Evolutionary conservation across 805 yeast genomes (phyloP).

Genomic region (Zygoascus biomembranicola): DNA sequence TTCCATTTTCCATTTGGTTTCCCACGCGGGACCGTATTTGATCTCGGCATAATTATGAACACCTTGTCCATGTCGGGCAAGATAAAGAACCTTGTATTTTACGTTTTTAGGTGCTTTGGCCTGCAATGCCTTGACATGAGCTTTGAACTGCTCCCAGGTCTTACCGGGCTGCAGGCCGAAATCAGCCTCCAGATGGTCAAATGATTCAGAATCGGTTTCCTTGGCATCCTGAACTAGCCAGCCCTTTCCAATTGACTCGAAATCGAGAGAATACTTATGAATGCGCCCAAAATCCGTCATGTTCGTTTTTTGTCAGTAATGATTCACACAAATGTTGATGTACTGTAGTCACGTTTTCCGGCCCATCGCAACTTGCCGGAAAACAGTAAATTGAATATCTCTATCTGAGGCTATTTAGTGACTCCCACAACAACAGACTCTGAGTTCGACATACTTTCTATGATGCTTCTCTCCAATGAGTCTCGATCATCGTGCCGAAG

Average conservation of each 20-base stretch:
- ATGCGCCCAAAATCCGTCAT: slow-evolving; percentile 1
- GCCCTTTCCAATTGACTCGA: slow-evolving; percentile 33
- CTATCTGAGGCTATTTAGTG: no score
- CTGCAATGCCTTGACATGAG: slow-evolving; percentile 29
- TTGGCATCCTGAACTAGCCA: slow-evolving; percentile 38
- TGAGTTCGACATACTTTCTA: neutral
- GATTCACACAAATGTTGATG: neutral
- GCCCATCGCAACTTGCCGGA: no score
- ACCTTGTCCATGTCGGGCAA: slow-evolving; percentile 50
- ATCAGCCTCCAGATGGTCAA: slow-evolving; percentile 35
- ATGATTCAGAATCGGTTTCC: slow-evolving; percentile 35
- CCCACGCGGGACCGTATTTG: slow-evolving; percentile 42
- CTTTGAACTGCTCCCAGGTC: slow-evolving; percentile 31
- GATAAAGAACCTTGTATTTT: slow-evolving; percentile 38
- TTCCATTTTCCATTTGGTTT: slow-evolving; percentile 35
- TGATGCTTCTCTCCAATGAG: neutral
- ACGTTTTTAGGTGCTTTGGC: slow-evolving; percentile 24
- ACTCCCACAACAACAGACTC: no score
- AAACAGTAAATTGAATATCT: no score
- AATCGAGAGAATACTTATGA: slow-evolving; percentile 1
- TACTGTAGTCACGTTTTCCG: neutral
- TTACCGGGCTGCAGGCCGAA: slow-evolving; percentile 32
- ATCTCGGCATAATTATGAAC: slow-evolving; percentile 42
- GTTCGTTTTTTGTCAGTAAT: neutral
- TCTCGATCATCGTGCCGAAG: slow-evolving; percentile 16